Conservation (phyloP, 225 moss, liverwort and hornwort genomes). For the Pseudisothecium myosuroides region DNA sequence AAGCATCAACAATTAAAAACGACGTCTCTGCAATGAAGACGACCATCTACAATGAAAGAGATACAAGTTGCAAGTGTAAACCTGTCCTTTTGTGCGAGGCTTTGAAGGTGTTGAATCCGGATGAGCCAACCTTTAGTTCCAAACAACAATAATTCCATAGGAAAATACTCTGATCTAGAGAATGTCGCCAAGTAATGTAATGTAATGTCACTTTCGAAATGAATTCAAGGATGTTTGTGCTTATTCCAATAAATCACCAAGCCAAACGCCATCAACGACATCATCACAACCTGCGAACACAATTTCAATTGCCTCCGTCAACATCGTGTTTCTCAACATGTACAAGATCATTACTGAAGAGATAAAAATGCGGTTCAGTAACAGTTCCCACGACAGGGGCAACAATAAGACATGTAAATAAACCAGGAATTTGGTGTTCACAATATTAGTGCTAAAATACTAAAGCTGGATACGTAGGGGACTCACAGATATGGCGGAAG, state of each 20-base stretch:
- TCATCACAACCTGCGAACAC: conserved; percentile 66
- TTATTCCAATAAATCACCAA: conserved; percentile 44
- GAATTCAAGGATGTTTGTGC: conserved; percentile 18
- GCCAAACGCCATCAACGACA: conserved; percentile 92
- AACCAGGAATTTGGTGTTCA: not conserved
- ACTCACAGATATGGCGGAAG: conserved; percentile 82
- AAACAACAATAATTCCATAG: not conserved
- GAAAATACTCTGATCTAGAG: not conserved
- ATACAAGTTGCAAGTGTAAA: not conserved
- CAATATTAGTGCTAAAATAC: not conserved
- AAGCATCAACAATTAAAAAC: not conserved
- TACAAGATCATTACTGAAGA: not conserved
- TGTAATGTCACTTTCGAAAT: not conserved
- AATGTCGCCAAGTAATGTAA: not conserved
- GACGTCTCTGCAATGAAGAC: not conserved
- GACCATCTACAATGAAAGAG: not conserved
- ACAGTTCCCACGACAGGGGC: not conserved
- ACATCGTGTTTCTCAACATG: not conserved
- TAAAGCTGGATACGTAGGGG: not conserved
- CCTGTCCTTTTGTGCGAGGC: no score
- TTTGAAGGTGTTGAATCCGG: not conserved
- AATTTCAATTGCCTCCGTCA: not conserved
- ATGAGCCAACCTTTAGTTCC: not conserved
- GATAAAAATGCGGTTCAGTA: not conserved
- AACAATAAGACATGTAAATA: not conserved